Conservation (phyloP, 305 asterid genomes). For the Caryopteris hybrid region DNA sequence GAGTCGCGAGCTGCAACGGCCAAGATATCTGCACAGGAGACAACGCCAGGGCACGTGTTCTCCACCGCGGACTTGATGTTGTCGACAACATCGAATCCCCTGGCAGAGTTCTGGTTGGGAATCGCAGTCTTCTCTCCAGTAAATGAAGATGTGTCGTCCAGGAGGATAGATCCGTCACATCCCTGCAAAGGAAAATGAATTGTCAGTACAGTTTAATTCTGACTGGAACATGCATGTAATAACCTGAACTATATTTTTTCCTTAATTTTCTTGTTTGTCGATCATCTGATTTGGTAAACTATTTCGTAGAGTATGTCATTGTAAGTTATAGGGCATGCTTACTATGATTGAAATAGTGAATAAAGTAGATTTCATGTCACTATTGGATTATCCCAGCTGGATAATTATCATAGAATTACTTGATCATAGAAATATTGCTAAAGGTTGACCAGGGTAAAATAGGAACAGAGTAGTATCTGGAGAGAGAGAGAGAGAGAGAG, state of each 20-base stretch:
- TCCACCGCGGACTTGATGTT: constrained; percentile 61
- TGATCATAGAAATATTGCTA: neutral
- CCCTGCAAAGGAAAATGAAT: constrained; percentile 36
- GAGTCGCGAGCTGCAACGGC: constrained; percentile 75
- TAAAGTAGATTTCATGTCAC: neutral
- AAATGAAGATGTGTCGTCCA: constrained; percentile 69
- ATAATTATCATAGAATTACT: no score
- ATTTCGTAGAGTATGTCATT: neutral
- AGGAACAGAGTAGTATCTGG: no score
- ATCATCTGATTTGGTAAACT: neutral
- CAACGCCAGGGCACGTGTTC: constrained; percentile 51
- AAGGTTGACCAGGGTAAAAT: neutral
- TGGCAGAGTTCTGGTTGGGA: constrained; percentile 55
- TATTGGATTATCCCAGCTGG: neutral
- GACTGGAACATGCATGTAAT: neutral
- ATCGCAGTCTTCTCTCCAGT: constrained; percentile 65
- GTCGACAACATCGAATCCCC: constrained; percentile 77
- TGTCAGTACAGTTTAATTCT: no score
- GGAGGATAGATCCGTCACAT: constrained; percentile 76
- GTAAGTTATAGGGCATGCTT: no score
- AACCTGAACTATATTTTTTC: no score
- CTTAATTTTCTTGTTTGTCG: no score
- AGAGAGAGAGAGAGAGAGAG: no score
- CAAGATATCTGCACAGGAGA: constrained; percentile 73
- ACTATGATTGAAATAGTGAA: neutral